These are phyloP conservation scores for Aureobasidium uvarum DNA, from an alignment of 2,329 filamentous ascomycete species.

Conservation along the genomic window DNA sequence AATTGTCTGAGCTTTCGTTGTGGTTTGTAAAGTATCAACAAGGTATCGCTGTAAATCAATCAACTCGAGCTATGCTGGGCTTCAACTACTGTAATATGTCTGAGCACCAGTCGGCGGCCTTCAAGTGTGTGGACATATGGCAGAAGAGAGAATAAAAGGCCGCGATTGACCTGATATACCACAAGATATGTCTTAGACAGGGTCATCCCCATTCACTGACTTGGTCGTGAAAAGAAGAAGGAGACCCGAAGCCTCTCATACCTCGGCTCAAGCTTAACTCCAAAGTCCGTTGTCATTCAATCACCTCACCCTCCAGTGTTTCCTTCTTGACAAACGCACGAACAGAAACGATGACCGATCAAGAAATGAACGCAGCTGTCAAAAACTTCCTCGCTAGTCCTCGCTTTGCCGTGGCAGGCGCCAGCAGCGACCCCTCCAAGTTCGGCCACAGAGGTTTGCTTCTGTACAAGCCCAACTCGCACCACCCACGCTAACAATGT, in stretches of 20 bases:
- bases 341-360: slow-evolving; percentile 9
- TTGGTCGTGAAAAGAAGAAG: not conserved
- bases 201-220: not conserved
- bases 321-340: not conserved
- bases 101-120: not conserved
- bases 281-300: not conserved
- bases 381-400: slow-evolving; percentile 77
- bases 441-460: slow-evolving; percentile 78
- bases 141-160: not conserved
- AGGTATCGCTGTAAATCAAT: too few species aligned
- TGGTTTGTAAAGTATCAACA: too few species aligned
- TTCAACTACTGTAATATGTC: too few species aligned
- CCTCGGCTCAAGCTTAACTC: slow-evolving; percentile 18
- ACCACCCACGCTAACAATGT: slow-evolving; percentile 11
- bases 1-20: too few species aligned
- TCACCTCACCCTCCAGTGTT: not conserved
- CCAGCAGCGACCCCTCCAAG: slow-evolving; percentile 78
- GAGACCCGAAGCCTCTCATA: not conserved
- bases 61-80: too few species aligned
- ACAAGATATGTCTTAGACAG: not conserved
- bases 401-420: slow-evolving; percentile 84
- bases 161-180: not conserved
- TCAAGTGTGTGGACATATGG: not conserved
- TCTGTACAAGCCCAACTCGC: not conserved
- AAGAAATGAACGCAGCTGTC: slow-evolving; percentile 65